Evolutionary conservation across 2,329 filamentous ascomycete genomes (phyloP).

Genomic region (Trichoderma afroharzianum): DNA sequence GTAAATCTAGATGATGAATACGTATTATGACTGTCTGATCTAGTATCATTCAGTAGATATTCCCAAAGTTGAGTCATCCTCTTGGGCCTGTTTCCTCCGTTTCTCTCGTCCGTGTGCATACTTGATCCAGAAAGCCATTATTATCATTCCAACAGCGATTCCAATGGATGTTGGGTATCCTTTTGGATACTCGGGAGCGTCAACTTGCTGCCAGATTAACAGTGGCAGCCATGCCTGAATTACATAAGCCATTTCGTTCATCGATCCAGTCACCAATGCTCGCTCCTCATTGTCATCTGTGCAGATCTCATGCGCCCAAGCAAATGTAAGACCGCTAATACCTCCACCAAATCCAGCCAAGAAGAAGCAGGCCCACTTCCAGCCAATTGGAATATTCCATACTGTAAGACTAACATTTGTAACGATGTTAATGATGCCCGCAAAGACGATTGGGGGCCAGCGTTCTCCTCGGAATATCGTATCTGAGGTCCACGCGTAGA

Average conservation of each 20-base stretch:
- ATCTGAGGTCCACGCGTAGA: constrained; percentile 66
- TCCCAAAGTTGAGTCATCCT: neutral
- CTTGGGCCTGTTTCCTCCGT: neutral
- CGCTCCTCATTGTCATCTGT: constrained; percentile 58
- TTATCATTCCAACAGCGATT: constrained; percentile 48
- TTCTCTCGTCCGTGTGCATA: constrained; percentile 43
- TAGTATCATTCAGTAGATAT: neutral
- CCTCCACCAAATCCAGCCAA: constrained; percentile 50
- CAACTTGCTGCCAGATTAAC: constrained; percentile 62
- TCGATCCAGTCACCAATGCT: constrained; percentile 60
- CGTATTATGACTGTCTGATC: neutral
- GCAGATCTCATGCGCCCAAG: constrained; percentile 50
- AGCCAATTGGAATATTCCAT: constrained; percentile 46
- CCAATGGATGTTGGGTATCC: constrained; percentile 56
- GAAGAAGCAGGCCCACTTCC: constrained; percentile 63
- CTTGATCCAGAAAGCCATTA: constrained; percentile 45
- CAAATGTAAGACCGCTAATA: constrained; percentile 44
- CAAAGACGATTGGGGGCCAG: constrained; percentile 62
- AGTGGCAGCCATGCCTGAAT: constrained; percentile 67
- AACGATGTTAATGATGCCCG: constrained; percentile 42
- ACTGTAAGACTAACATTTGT: constrained; percentile 38
- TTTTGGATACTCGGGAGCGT: constrained; percentile 58
- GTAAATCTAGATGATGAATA: too few relatives aligned
- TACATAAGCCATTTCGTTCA: constrained; percentile 69
- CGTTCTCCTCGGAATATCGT: constrained; percentile 54